Evolutionary conservation across 805 yeast genomes (phyloP), one percentile per base, ranked within the genome.

Genomic region (Candida koratica): DNA sequence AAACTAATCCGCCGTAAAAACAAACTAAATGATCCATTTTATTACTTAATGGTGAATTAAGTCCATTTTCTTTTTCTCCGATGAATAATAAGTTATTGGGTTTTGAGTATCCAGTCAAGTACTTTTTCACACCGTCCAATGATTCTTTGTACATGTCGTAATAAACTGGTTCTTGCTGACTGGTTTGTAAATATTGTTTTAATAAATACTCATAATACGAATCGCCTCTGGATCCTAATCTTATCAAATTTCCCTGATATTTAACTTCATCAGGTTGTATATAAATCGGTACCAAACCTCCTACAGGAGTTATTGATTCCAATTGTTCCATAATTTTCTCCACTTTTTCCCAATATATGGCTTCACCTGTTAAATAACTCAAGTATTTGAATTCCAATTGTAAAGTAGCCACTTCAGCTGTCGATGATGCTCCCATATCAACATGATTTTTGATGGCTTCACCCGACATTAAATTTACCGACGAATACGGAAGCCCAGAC

Each of bases 11-110:
- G 38, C 96, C 95, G 53, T 84, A 76, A 59, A 87, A 88, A 57
- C 97, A 89, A 17, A 87, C 96, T 41, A 86, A 65, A 60, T 89
- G 96, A 55, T 89, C 96, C 95, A 89, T 85, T 53, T 86, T 87
- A 12, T 78, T 64, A 11, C 81, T 74, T 11, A 81, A 56, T 3
- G 66, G 60, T 0, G 82, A 79, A 5, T 58, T 61, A n/a, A 85
- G 48, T 8, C 96, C 96, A 18, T 58, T 46, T 15, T 81, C 84
- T 34, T 77, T 69, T 56, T 89, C 97, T 8, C 95, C 95, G 39
- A 88, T 69, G 51, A 70, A 89, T 0, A 82, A 70, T 16, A 83
- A 63, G 1, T 73, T 71, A 47, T 61, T 73, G 4, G 95, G 94
- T 24, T 57, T 55, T 1, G 94, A 79, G 37, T 73, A 65, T 18